Percentiles rank a stretch among this genome's conserved stretches.
Evolutionary conservation across 2,329 filamentous ascomycete genomes (phyloP).

Genomic region (Parastagonospora nodorum): DNA sequence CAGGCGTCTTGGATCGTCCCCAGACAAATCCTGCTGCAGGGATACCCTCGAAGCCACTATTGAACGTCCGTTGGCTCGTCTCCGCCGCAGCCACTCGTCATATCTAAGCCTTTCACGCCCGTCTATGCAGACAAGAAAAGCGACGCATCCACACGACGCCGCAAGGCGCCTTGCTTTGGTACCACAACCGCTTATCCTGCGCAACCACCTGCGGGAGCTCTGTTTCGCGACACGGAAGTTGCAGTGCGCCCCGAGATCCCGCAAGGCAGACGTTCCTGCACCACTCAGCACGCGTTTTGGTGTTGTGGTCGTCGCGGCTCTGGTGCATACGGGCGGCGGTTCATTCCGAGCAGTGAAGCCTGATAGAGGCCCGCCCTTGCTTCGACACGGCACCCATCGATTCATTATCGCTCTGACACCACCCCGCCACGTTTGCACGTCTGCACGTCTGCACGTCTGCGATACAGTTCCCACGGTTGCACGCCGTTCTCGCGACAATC

Average conservation of each 20-base stretch:
- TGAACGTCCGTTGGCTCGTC: conserved; percentile 28
- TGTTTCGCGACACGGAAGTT: conserved; percentile 11
- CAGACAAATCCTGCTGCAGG: conserved; percentile 24
- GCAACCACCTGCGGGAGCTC: conserved; percentile 5
- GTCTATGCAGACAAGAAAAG: conserved; percentile 9
- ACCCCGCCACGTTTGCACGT: conserved; percentile 5
- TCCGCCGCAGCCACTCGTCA: conserved; percentile 30
- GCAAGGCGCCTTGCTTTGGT: conserved; percentile 16
- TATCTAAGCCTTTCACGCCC: conserved; percentile 11
- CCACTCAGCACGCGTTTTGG: background rate
- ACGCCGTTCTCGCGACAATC: background rate
- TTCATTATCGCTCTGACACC: conserved; percentile 4
- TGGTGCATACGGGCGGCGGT: conserved; percentile 16
- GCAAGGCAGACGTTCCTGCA: conserved; percentile 5
- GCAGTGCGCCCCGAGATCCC: conserved; percentile 6
- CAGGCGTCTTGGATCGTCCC: background rate
- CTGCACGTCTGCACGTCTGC: conserved; percentile 4
- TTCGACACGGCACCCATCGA: background rate
- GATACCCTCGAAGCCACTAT: conserved; percentile 34
- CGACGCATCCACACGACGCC: conserved; percentile 4
- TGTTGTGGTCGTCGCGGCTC: conserved; percentile 11
- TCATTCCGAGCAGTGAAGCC: conserved; percentile 14
- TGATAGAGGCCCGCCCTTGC: conserved; percentile 14
- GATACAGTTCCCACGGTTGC: conserved; percentile 9
- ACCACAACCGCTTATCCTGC: conserved; percentile 18